Conservation (phyloP, 2,329 filamentous ascomycete species). For the Ceratocystis harringtonii region DNA sequence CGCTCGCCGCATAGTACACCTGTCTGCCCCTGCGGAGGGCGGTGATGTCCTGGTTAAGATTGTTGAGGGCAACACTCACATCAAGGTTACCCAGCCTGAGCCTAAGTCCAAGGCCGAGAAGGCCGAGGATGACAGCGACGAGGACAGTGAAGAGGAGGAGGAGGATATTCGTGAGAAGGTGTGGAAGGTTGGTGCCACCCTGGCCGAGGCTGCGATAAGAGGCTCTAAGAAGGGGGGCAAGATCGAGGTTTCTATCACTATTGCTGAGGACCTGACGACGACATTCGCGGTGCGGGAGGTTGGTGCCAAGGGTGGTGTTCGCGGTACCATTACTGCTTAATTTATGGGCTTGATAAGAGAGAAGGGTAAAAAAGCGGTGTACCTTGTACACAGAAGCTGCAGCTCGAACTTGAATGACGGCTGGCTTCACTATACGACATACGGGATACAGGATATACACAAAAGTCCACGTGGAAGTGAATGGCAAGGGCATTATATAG, state of each 20-base stretch:
- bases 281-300: conserved; percentile 74
- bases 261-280: conserved; percentile 63
- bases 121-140: conserved; percentile 41
- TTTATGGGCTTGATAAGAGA: background rate
- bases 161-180: conserved; percentile 81
- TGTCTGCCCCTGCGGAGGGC: conserved; percentile 60
- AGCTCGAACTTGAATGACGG: conserved; percentile 6
- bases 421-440: conserved; percentile 6
- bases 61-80: conserved; percentile 75
- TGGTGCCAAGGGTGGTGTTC: conserved; percentile 70
- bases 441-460: conserved; percentile 17
- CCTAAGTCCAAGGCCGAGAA: conserved; percentile 60
- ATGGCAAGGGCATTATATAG: conserved; percentile 5
- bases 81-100: conserved; percentile 84
- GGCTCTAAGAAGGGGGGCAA: conserved; percentile 77
- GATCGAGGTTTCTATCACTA: conserved; percentile 86
- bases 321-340: conserved; percentile 37
- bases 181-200: conserved; percentile 70
- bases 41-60: conserved; percentile 82
- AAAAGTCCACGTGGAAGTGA: conserved; percentile 14
- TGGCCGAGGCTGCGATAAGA: conserved; percentile 75
- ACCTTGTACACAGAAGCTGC: background rate
- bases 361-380: conserved; percentile 5
- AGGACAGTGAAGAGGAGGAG: conserved; percentile 58
- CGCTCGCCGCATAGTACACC: conserved; percentile 68